Conservation (phyloP, 768 basidiomycete genomes). For the Xerocomus potaroensis region DNA sequence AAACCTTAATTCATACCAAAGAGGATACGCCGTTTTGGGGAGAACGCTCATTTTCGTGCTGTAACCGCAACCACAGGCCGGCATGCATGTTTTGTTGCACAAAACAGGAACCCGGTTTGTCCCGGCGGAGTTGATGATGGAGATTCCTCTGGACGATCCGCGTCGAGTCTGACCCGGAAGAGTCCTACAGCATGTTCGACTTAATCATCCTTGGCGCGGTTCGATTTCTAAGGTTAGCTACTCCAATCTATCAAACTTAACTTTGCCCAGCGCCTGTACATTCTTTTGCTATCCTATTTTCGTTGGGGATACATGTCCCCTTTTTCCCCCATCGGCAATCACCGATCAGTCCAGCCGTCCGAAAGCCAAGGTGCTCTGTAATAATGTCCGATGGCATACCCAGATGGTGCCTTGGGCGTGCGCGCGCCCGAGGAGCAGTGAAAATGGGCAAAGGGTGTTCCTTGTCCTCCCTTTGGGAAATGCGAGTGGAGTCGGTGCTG, state of each 20-base stretch:
- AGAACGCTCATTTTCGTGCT: background rate
- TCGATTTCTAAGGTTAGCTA: conserved; percentile 9
- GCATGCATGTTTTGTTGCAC: background rate
- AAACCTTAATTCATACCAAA: conserved; percentile 8
- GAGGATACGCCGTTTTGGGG: background rate
- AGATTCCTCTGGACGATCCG: background rate
- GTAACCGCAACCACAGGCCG: background rate
- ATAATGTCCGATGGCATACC: background rate
- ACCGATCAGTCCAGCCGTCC: background rate
- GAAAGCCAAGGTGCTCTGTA: background rate
- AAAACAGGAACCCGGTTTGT: background rate
- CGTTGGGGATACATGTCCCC: background rate
- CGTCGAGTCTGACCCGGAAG: conserved; percentile 11
- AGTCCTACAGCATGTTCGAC: background rate
- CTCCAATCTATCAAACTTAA: conserved; percentile 19
- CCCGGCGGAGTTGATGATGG: background rate
- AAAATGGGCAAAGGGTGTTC: background rate
- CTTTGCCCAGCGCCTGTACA: conserved; percentile 11
- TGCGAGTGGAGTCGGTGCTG: background rate
- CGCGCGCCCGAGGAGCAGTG: background rate
- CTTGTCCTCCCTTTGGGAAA: background rate
- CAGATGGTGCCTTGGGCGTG: background rate
- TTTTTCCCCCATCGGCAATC: background rate
- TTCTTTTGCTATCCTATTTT: background rate
- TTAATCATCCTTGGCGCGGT: background rate